Conservation (phyloP, 495 filamentous ascomycete genomes). For the Penicillium chermesinum region DNA sequence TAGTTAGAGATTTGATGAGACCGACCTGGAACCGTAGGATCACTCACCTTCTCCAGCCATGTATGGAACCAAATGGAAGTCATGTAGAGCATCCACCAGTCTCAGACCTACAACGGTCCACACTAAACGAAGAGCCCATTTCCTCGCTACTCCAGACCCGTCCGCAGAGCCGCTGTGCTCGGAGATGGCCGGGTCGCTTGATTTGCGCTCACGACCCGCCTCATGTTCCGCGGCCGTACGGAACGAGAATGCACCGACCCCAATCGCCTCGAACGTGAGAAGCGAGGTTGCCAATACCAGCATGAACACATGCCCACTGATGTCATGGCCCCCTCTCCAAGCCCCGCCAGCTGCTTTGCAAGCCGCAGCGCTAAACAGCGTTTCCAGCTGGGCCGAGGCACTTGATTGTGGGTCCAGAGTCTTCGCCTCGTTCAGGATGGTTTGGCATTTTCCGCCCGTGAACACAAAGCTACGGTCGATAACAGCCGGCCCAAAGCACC, state of each 20-base stretch:
- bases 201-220: conserved; percentile 49
- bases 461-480: conserved; percentile 80
- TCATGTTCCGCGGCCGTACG: conserved; percentile 3
- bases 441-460: conserved; percentile 77
- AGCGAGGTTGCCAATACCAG: conserved; percentile 76
- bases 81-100: conserved; percentile 96
- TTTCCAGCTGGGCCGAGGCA: conserved; percentile 30
- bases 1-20: conserved; percentile 19
- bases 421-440: conserved; percentile 23
- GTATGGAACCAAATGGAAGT: conserved; percentile 97
- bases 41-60: conserved; percentile 89
- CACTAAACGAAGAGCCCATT: conserved; percentile 47
- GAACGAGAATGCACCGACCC: conserved; percentile 43
- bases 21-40: neutral
- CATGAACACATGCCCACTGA: conserved; percentile 92
- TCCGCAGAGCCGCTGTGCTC: neutral
- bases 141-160: conserved; percentile 28
- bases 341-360: conserved; percentile 76
- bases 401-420: conserved; percentile 16
- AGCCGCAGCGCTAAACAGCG: conserved; percentile 65
- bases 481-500: conserved; percentile 87
- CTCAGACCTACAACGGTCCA: conserved; percentile 50
- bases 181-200: conserved; percentile 14
- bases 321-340: conserved; percentile 89
- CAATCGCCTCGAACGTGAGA: conserved; percentile 72